A percentile compares a stretch with the other conserved stretches of the same genome.
Evolutionary conservation across 768 basidiomycete species (phyloP).

Genomic region (Boletus pseudopeckii): DNA sequence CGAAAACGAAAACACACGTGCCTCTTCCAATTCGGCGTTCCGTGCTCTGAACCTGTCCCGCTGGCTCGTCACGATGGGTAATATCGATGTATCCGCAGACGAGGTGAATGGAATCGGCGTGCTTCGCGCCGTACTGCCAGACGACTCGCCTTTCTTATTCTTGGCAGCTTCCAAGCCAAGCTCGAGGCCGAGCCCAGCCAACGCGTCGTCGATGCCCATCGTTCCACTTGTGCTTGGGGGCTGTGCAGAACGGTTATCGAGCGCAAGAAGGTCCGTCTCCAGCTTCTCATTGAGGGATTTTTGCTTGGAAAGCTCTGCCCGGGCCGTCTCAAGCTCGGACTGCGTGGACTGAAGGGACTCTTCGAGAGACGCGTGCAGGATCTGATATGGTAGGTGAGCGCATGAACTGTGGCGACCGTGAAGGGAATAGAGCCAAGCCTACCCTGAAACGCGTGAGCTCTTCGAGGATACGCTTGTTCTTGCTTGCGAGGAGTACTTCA

Average conservation of each 20-base stretch:
- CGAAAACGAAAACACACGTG: slow-evolving; percentile 27
- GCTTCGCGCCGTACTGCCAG: slow-evolving; percentile 35
- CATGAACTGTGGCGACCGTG: background rate
- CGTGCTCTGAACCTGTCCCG: slow-evolving; percentile 96
- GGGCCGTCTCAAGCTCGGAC: slow-evolving; percentile 54
- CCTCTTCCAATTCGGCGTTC: slow-evolving; percentile 96
- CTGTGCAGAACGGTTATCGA: slow-evolving; percentile 50
- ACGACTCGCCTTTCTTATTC: slow-evolving; percentile 19
- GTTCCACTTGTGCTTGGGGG: slow-evolving; percentile 23
- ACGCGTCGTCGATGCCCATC: slow-evolving; percentile 45
- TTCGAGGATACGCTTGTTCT: slow-evolving; percentile 90
- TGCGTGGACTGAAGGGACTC: slow-evolving; percentile 56
- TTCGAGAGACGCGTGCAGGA: slow-evolving; percentile 80
- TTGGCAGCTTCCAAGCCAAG: slow-evolving; percentile 13
- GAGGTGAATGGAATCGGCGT: slow-evolving; percentile 70
- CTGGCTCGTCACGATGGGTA: slow-evolving; percentile 98
- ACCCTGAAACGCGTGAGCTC: slow-evolving; percentile 91
- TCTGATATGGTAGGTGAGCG: slow-evolving; percentile 41
- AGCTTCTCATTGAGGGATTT: slow-evolving; percentile 81
- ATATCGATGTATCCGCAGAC: slow-evolving; percentile 86
- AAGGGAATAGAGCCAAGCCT: slow-evolving; percentile 8
- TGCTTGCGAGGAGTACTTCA: slow-evolving; percentile 85
- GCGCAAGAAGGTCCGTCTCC: slow-evolving; percentile 83
- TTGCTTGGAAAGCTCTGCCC: slow-evolving; percentile 73
- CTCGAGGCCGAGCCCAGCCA: slow-evolving; percentile 74